These are phyloP conservation scores for Candida rishiriensis DNA, from an alignment of 805 yeast genomes.

Conservation along the genomic window DNA sequence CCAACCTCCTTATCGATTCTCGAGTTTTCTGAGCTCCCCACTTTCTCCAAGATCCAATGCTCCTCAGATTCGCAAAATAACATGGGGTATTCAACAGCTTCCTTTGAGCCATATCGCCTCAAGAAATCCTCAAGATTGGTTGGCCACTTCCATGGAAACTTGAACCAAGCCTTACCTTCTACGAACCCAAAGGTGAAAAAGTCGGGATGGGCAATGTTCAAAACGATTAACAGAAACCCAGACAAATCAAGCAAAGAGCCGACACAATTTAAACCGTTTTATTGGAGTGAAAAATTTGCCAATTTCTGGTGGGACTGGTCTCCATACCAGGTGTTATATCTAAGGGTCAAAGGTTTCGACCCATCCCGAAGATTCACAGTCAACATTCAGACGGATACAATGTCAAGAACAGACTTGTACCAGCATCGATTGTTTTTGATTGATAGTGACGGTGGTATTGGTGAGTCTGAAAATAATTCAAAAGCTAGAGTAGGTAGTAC, in stretches of 20 bases:
- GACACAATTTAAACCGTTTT: conserved; percentile 40
- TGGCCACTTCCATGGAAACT: conserved; percentile 68
- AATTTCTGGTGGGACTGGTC: conserved; percentile 69
- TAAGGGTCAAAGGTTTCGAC: conserved; percentile 66
- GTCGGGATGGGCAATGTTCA: conserved; percentile 77
- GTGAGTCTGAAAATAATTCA: too few relatives aligned
- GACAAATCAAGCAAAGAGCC: conserved; percentile 17
- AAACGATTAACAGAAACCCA: conserved; percentile 61
- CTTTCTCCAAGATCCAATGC: conserved; percentile 47
- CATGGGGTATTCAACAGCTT: conserved; percentile 56
- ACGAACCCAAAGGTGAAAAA: conserved; percentile 58
- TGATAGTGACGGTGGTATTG: conserved; percentile 43
- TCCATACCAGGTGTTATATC: conserved; percentile 52
- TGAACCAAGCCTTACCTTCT: conserved; percentile 60
- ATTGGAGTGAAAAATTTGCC: conserved; percentile 31
- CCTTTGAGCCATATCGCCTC: conserved; percentile 41
- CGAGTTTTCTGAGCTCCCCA: conserved; percentile 51
- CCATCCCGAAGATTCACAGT: conserved; percentile 61
- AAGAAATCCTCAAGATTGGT: conserved; percentile 32
- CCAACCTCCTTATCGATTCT: conserved; percentile 39
- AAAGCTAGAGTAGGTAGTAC: too few relatives aligned
- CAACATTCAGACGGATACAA: conserved; percentile 77
- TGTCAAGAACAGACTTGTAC: conserved; percentile 71
- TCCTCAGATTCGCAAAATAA: conserved; percentile 75
- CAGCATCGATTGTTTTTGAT: conserved; percentile 76